Evolutionary conservation across 2,329 filamentous ascomycete genomes (phyloP).

Genomic region (Karstenula rhodostoma): DNA sequence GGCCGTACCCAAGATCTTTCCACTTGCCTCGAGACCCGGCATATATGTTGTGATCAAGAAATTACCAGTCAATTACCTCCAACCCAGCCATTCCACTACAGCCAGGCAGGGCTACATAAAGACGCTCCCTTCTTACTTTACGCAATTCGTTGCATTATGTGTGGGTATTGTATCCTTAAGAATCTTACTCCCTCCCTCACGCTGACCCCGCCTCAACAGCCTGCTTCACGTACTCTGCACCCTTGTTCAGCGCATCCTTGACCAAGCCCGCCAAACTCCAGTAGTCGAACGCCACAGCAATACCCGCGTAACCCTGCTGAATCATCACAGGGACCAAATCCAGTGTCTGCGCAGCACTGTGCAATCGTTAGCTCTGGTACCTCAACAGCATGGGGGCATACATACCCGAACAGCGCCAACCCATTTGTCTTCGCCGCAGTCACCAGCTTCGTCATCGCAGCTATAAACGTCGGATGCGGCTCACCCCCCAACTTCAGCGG

Average conservation of each 20-base stretch:
- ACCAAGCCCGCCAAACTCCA: slow-evolving; percentile 33
- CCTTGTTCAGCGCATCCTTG: slow-evolving; percentile 25
- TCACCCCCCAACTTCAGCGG: slow-evolving; percentile 26
- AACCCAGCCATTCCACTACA: no score
- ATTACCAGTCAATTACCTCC: no score
- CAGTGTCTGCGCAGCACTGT: slow-evolving; percentile 27
- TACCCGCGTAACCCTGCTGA: slow-evolving; percentile 28
- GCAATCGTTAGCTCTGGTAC: background rate
- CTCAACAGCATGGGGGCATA: background rate
- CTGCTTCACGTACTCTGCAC: slow-evolving; percentile 28
- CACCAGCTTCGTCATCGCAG: slow-evolving; percentile 30
- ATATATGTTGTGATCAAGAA: no score
- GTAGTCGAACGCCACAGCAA: slow-evolving; percentile 37
- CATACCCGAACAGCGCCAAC: slow-evolving; percentile 33
- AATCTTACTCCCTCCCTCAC: background rate
- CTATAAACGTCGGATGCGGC: slow-evolving; percentile 28
- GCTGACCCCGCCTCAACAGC: slow-evolving; percentile 21
- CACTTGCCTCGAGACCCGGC: no score
- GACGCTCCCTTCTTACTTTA: background rate
- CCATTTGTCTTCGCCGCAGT: slow-evolving; percentile 32
- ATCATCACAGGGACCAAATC: slow-evolving; percentile 33
- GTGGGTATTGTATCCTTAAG: background rate
- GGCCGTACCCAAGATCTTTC: no score
- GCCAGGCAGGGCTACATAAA: background rate
- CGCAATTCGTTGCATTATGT: background rate